phyloP scores from a whole-genome alignment of 352 stramenopile species.

The Blastocystis hominis region DNA sequence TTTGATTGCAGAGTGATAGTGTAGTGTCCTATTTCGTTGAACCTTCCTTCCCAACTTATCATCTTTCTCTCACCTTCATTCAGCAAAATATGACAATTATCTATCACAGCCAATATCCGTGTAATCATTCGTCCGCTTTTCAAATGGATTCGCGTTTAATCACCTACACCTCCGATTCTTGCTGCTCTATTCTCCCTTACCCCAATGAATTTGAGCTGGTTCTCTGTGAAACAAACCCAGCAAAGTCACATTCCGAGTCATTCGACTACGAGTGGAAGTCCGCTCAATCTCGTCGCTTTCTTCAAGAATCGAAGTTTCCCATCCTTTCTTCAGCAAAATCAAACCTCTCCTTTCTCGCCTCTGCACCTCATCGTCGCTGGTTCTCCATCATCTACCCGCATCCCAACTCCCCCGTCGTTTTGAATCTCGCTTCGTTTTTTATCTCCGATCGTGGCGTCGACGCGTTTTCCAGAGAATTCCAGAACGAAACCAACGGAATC shows the following conservation, averaged over 20 bases:
- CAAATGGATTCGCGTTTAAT: background rate
- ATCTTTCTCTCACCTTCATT: background rate
- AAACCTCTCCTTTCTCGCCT: background rate
- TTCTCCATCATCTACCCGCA: background rate
- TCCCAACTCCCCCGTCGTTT: no score
- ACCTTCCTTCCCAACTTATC: background rate
- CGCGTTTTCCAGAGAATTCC: background rate
- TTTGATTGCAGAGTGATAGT: background rate
- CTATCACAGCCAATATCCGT: background rate
- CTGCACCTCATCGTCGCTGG: background rate
- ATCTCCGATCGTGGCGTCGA: background rate
- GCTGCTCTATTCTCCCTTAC: background rate
- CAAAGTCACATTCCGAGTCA: background rate
- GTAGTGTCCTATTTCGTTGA: background rate
- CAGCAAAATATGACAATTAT: background rate
- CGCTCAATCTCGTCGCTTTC: background rate
- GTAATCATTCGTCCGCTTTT: background rate
- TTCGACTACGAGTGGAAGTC: background rate
- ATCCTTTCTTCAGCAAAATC: background rate
- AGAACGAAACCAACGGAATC: background rate
- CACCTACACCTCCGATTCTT: background rate
- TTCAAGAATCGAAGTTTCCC: background rate
- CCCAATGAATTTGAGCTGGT: background rate
- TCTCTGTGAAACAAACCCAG: background rate
- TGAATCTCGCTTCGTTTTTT: background rate